A percentile compares a stretch with the other conserved stretches of the same genome.
These are phyloP conservation scores for Kandelia obovata DNA, from an alignment of 345 rosid genomes.

Conservation along the genomic window DNA sequence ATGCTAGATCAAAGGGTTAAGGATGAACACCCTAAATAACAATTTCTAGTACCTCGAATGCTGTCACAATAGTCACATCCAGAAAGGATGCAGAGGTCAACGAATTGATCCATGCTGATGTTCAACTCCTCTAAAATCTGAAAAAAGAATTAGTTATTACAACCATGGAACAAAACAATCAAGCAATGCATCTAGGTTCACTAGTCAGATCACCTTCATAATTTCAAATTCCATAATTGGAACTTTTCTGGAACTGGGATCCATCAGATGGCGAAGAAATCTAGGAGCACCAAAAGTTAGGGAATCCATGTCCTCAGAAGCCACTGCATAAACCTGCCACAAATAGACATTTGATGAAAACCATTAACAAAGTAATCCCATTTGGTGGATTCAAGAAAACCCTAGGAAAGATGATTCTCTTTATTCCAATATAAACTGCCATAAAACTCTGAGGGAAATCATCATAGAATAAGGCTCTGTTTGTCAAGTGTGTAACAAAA, in stretches of 20 bases:
- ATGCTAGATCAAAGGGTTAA: not conserved
- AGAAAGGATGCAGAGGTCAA: constrained; percentile 91
- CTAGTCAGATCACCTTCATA: constrained; percentile 52
- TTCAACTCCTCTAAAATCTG: constrained; percentile 84
- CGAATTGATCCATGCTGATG: constrained; percentile 90
- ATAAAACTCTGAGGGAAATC: too few relatives aligned
- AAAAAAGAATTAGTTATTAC: constrained; percentile 18
- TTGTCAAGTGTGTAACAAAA: too few relatives aligned
- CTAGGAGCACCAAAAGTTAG: constrained; percentile 92
- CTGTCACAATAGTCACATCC: constrained; percentile 98
- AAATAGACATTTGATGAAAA: not conserved
- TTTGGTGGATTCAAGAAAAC: not conserved
- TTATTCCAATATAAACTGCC: not conserved
- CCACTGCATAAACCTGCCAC: constrained; percentile 88
- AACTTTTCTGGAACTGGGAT: constrained; percentile 85
- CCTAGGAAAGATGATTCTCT: not conserved
- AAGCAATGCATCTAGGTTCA: constrained; percentile 4
- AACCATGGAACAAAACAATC: constrained; percentile 11
- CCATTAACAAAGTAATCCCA: not conserved
- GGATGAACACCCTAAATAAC: not conserved
- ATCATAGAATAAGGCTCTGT: too few relatives aligned
- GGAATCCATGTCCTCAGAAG: constrained; percentile 99
- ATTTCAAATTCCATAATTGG: constrained; percentile 92
- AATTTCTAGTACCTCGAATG: constrained; percentile 56
- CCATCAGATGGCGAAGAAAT: constrained; percentile 97